A percentile compares a stretch with the other conserved stretches of the same genome.
Conservation (phyloP, 495 filamentous ascomycete species). For the Chaetomium tenue region DNA sequence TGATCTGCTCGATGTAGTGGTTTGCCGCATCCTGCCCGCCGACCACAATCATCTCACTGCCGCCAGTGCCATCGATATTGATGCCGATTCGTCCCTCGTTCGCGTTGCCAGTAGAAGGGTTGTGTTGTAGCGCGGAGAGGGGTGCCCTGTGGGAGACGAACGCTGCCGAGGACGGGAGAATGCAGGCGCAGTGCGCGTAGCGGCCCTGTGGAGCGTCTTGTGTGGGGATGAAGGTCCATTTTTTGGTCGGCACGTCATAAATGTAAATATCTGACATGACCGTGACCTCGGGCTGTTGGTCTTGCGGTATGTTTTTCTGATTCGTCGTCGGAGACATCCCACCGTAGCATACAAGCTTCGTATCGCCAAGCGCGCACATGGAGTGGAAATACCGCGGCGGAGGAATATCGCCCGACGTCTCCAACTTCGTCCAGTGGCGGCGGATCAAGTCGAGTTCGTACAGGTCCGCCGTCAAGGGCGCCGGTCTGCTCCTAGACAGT, state of each 20-base stretch:
- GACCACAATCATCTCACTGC: slow-evolving; percentile 95
- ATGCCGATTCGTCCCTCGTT: slow-evolving; percentile 85
- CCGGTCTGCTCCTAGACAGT: slow-evolving; percentile 74
- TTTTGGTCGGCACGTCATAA: slow-evolving; percentile 79
- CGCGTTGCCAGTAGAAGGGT: slow-evolving; percentile 71
- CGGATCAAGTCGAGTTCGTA: slow-evolving; percentile 91
- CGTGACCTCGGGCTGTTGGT: slow-evolving; percentile 81
- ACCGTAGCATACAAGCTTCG: slow-evolving; percentile 95
- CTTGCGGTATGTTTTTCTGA: slow-evolving; percentile 52
- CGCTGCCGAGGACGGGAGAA: slow-evolving; percentile 79
- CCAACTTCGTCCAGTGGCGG: slow-evolving; percentile 88
- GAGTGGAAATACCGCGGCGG: slow-evolving; percentile 95
- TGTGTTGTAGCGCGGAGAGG: slow-evolving; percentile 82
- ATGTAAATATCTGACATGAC: slow-evolving; percentile 99
- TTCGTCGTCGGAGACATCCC: slow-evolving; percentile 85
- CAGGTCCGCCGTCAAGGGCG: slow-evolving; percentile 77
- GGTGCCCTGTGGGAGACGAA: slow-evolving; percentile 82
- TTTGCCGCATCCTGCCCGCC: slow-evolving; percentile 97
- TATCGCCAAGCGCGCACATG: slow-evolving; percentile 87
- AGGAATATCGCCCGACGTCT: slow-evolving; percentile 79
- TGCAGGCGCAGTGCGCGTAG: slow-evolving; percentile 95
- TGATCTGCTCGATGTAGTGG: slow-evolving; percentile 97
- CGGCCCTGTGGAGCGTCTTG: slow-evolving; percentile 84
- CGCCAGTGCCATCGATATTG: slow-evolving; percentile 82
- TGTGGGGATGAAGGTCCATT: slow-evolving; percentile 81